Evolutionary conservation across 768 basidiomycete genomes (phyloP), one percentile per base, ranked within the genome.

Genomic region (Pulveroboletus ravenelii): DNA sequence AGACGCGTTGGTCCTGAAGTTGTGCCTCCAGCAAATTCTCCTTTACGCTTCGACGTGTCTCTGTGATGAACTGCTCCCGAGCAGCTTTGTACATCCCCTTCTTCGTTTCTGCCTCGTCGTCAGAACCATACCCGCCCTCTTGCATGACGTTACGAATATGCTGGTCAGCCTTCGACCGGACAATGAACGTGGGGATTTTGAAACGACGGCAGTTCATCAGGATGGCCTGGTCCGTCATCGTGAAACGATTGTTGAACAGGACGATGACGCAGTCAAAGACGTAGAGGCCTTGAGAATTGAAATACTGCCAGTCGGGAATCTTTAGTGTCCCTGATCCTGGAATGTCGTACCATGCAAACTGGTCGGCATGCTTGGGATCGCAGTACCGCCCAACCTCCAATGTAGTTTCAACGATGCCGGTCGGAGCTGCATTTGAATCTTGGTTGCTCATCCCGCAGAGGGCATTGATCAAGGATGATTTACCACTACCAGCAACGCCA

Each of bases 261-360:
- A 72, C 59, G 45, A 72, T 48, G 53, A 73, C 54, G 23, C 61
- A 64, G 41, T 73, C 70, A 47, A 72, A 72, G 48, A 69, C 58
- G 44, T 62, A 72, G 30, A 72, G 61, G 10, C 71, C 71, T 41
- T 72, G 67, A 10, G 65, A 60, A 31, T 70, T 70, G 52, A 73
- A 72, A 51, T 72, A 73, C 34, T 69, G 62, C 68, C 68, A 72
- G 45, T 68, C 69, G 17, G 67, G 62, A 41, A 70, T 54, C 35
- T 56, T 62, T n/a, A 66, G 48, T 2, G 72, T 72, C 7, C 67
- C 70, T 9, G 71, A 70, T 14, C 71, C 71, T 0, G 71, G 72
- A 25, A 72, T 50, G 34, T 72, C 71, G 44, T 68, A 73, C 71
- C 72, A 73, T 17, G 62, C 60, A 38, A 66, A 59, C 17, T 56